Conservation (phyloP, 2,329 filamentous ascomycete genomes). For the Penicillium sp. region DNA sequence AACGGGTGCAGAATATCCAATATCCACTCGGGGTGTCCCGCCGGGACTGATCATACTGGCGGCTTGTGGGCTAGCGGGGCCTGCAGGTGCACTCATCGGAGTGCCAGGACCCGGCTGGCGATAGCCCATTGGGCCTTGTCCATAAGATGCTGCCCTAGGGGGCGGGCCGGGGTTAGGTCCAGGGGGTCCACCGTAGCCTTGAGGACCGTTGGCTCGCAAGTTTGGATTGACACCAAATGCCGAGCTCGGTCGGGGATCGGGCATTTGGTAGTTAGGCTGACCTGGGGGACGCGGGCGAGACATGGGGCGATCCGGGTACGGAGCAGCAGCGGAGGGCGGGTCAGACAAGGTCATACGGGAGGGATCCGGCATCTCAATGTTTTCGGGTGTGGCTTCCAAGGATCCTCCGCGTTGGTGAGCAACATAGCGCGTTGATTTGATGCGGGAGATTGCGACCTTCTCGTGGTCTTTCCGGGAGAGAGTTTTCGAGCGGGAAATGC, state of each 20-base stretch:
- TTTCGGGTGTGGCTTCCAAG: constrained; percentile 48
- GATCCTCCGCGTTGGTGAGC: constrained; percentile 56
- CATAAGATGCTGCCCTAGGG: constrained; percentile 35
- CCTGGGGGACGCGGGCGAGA: constrained; percentile 39
- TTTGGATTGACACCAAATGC: constrained; percentile 55
- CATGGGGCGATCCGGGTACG: constrained; percentile 47
- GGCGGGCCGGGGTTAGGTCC: constrained; percentile 20
- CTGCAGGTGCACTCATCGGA: constrained; percentile 31
- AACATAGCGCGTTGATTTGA: constrained; percentile 75
- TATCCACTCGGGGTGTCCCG: constrained; percentile 46
- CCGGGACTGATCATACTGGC: constrained; percentile 31
- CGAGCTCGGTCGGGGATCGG: constrained; percentile 49
- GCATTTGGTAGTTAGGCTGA: constrained; percentile 37
- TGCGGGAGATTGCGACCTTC: constrained; percentile 82
- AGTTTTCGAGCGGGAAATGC: constrained; percentile 78
- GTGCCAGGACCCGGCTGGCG: constrained; percentile 39
- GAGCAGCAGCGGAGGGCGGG: constrained; percentile 42
- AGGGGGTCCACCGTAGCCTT: constrained; percentile 31
- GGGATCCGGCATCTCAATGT: constrained; percentile 54
- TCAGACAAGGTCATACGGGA: constrained; percentile 46
- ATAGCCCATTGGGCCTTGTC: constrained; percentile 36
- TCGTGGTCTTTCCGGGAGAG: constrained; percentile 92
- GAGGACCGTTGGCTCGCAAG: constrained; percentile 44
- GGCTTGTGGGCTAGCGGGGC: constrained; percentile 35
- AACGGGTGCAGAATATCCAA: constrained; percentile 53